phyloP scores from a whole-genome alignment of 2,329 filamentous ascomycete species.

The Lachnellula hyalina region DNA sequence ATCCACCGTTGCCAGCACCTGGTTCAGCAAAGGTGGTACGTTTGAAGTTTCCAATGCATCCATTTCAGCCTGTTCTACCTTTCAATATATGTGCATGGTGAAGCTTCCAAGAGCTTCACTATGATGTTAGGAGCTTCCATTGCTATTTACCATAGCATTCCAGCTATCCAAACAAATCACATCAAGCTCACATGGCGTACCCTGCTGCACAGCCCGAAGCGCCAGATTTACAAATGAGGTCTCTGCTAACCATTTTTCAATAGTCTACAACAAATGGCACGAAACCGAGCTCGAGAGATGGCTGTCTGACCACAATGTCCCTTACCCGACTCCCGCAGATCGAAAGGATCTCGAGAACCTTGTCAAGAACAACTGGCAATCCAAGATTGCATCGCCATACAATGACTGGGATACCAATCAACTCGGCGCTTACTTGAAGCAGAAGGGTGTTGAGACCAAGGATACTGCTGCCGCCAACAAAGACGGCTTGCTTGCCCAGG shows the following conservation, averaged over 20 bases:
- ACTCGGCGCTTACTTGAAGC: slow-evolving; percentile 61
- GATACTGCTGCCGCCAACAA: slow-evolving; percentile 61
- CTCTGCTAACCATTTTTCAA: slow-evolving; percentile 26
- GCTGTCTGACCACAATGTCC: slow-evolving; percentile 87
- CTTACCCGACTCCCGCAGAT: slow-evolving; percentile 84
- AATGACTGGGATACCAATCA: slow-evolving; percentile 68
- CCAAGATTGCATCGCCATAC: slow-evolving; percentile 69
- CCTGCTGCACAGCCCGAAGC: neutral
- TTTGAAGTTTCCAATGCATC: slow-evolving; percentile 15
- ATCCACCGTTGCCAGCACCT: slow-evolving; percentile 66
- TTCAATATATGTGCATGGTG: neutral
- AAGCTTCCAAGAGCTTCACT: slow-evolving; percentile 7
- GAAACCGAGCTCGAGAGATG: slow-evolving; percentile 96
- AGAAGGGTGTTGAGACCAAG: slow-evolving; percentile 66
- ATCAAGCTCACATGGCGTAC: neutral
- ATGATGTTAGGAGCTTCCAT: neutral
- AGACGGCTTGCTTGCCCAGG: slow-evolving; percentile 62
- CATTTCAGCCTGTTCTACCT: slow-evolving; percentile 5
- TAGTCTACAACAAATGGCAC: slow-evolving; percentile 98
- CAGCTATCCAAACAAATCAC: neutral
- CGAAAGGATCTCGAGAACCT: slow-evolving; percentile 90
- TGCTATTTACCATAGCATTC: neutral
- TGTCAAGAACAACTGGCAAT: slow-evolving; percentile 87
- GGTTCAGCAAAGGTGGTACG: slow-evolving; percentile 84
- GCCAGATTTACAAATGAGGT: neutral